Percentiles rank a stretch among this genome's conserved stretches.
phyloP scores from a whole-genome alignment of 768 basidiomycete species.

The Sistotremastrum niveocremeum region DNA sequence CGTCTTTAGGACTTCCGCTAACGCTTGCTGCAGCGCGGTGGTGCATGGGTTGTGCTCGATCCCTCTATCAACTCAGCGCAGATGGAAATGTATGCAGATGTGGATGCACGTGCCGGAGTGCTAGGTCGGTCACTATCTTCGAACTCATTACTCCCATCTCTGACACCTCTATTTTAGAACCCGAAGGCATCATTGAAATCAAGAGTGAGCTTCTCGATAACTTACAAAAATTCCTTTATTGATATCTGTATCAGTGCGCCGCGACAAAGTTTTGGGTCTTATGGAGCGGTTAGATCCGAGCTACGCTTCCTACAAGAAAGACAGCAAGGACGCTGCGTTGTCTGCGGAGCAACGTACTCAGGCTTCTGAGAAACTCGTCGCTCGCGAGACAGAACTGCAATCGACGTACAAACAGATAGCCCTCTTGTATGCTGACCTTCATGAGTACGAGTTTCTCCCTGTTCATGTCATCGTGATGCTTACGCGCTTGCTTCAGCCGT shows the following conservation, averaged over 20 bases:
- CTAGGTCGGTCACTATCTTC: constrained; percentile 15
- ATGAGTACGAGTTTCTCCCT: constrained; percentile 51
- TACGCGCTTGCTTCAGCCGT: constrained; percentile 39
- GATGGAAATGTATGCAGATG: constrained; percentile 99
- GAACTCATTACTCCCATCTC: neutral
- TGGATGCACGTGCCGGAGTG: constrained; percentile 91
- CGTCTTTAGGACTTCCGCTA: neutral
- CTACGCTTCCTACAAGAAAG: constrained; percentile 70
- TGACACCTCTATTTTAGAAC: constrained; percentile 39
- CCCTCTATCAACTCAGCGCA: constrained; percentile 93
- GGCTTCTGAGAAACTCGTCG: constrained; percentile 53
- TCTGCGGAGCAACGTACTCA: constrained; percentile 60
- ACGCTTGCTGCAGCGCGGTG: constrained; percentile 46
- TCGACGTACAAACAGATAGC: constrained; percentile 93
- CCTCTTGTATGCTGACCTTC: constrained; percentile 88
- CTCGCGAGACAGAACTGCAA: constrained; percentile 66
- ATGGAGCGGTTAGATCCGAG: constrained; percentile 90
- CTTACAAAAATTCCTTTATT: neutral
- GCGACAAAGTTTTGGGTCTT: constrained; percentile 75
- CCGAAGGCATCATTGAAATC: constrained; percentile 95
- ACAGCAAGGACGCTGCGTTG: constrained; percentile 62
- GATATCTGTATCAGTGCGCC: constrained; percentile 40
- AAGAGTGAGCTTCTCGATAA: constrained; percentile 31
- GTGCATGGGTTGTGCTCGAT: constrained; percentile 98
- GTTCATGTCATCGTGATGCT: constrained; percentile 1